Base-by-base conservation (phyloP, 2,329 filamentous ascomycete species). In the Fusarium miscanthi region DNA sequence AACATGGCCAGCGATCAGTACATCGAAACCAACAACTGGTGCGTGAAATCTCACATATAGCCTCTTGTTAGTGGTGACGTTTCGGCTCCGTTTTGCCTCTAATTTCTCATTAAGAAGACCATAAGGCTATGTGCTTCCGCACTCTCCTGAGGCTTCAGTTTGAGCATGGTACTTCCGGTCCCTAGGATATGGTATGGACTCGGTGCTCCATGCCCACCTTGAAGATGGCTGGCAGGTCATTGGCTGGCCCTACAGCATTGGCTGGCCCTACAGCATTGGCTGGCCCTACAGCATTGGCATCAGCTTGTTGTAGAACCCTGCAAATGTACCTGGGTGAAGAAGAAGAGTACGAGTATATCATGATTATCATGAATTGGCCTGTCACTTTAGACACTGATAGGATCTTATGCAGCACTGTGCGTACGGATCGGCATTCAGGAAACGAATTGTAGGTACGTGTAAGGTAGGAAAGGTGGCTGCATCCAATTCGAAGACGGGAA, bases 171-270 rank as follows among this genome's bases (percentile, higher is more conserved):
- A 30, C 43, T 54, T 40, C 43, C 43, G 45, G 41, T 41, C 35
- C 27, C 21, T 12, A 23, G 46, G n/a, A 11, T 23, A 49, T 19
- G 16, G 16, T 23, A 49, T 19, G 16, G 10, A 30, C 52, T 57
- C 35, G 48, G 56, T 59, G 68, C 48, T 59, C 49, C 48, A 61
- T 63, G 19, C 23, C 37, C 60, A 67, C 63, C 43, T 66, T 31
- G 21, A 58, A 38, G 27, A 43, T 48, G 33, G 38, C 46, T 51
- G 46, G n/a, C 40, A 43, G 25, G 40, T 57, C 46, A 73, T 73
- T 73, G 70, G 70, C 54, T 73, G 70, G 70, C 70, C 70, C 56
- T 73, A 73, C 25, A 48, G 43, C 61, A 68, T 73, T 73, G 66
- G 70, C 70, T n/a, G n/a, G n/a, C n/a, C n/a, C n/a, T n/a, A n/a